phyloP scores from a whole-genome alignment of 495 filamentous ascomycete genomes.

The Podospora australis region DNA sequence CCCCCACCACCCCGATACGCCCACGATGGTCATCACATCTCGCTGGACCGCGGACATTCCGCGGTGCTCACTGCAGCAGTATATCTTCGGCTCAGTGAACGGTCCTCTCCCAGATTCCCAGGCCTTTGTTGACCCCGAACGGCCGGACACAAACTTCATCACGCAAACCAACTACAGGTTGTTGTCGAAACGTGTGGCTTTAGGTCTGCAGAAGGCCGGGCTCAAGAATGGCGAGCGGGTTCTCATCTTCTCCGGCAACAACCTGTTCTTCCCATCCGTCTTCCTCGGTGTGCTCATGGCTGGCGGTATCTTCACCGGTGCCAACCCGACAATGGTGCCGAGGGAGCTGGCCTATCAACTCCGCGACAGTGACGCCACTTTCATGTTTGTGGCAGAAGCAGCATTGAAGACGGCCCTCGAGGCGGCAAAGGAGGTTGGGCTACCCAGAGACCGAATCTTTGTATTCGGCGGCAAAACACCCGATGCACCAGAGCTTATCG shows the following conservation, averaged over 20 bases:
- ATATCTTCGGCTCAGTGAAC: conserved; percentile 28
- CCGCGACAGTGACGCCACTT: conserved; percentile 58
- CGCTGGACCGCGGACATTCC: conserved; percentile 37
- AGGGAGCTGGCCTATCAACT: conserved; percentile 72
- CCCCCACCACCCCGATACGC: neutral
- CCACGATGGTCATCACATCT: conserved; percentile 36
- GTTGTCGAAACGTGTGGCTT: conserved; percentile 64
- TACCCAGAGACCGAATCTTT: conserved; percentile 47
- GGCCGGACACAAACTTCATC: conserved; percentile 38
- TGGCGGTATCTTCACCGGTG: conserved; percentile 72
- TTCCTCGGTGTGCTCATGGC: conserved; percentile 71
- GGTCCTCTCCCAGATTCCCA: conserved; percentile 29
- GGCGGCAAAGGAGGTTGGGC: conserved; percentile 60
- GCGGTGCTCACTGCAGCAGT: conserved; percentile 34
- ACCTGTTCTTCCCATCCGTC: conserved; percentile 65
- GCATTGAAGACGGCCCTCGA: conserved; percentile 57
- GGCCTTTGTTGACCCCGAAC: conserved; percentile 51
- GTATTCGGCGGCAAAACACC: conserved; percentile 34
- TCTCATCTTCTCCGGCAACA: conserved; percentile 64
- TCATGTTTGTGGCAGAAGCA: conserved; percentile 51
- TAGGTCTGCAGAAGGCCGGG: conserved; percentile 60
- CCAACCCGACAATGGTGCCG: conserved; percentile 67
- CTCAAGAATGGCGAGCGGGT: conserved; percentile 64
- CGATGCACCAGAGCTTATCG: conserved; percentile 32
- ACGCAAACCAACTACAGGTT: conserved; percentile 50